Base-by-base conservation (phyloP, 2,329 filamentous ascomycete genomes). In the Cladobotryum mycophilum region DNA sequence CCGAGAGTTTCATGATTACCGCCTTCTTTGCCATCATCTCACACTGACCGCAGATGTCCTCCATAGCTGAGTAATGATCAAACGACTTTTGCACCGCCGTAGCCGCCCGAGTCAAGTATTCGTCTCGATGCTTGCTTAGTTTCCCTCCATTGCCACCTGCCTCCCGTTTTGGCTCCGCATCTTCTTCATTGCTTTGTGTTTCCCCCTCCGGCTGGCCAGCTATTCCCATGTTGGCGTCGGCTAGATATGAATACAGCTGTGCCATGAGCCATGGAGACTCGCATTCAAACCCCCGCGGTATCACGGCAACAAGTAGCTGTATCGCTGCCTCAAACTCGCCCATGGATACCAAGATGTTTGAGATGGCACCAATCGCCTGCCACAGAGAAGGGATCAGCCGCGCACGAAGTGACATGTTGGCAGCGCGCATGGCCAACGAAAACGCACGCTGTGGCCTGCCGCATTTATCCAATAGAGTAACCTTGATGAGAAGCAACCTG, bases 11-110 rank as follows among this genome's bases (percentile, higher is more conserved):
- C 74, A 88, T 86, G 46, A 95, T 78, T 46, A 83, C 83, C 3
- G 87, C 85, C 68, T 89, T 91, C 74, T 93, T 93, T 17, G 86
- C 85, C 70, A 91, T 79, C 74, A 88, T 83, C 67, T 90, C 86
- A 61, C 88, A 85, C 68, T 88, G 85, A 48, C 82, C 82, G n/a
- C 73, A 70, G 13, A 84, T 70, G 17, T 70, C 87, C 62, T 88
- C 82, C 13, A 89, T 72, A 43, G 74, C 76, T 40, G 82, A 79
- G 64, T 81, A 95, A 55, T 84, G 78, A 33, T 72, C 71, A 57
- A 84, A 82, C 0, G 85, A 80, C 54, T 73, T 78, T 49, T 86
- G 81, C 44, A 88, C 74, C 30, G 82, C 80, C 36, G 76, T 75
- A 48, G 81, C 62, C 0, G 82, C 84, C 48, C 75, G 73, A 7